phyloP scores from a whole-genome alignment of 1,139 yeast species.

The Sugiyamaella grinbergsii region DNA sequence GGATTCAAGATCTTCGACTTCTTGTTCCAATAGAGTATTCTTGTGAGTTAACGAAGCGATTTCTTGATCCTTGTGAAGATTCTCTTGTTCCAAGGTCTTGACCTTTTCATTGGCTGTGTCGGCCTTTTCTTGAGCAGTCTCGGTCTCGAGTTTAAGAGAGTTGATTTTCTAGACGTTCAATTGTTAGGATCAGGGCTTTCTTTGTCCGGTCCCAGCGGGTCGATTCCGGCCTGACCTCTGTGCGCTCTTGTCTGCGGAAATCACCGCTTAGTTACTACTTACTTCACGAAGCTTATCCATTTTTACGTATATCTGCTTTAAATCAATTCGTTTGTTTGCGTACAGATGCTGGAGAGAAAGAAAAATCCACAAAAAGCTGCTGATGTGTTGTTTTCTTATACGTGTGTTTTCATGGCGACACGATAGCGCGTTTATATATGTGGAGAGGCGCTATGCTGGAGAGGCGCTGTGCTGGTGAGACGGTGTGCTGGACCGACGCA shows the following conservation, averaged over 20 bases:
- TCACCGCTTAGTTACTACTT: background rate
- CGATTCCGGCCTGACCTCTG: slow-evolving; percentile 1
- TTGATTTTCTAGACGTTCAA: slow-evolving; percentile 64
- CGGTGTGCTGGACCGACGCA: no score
- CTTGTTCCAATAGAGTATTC: slow-evolving; percentile 86
- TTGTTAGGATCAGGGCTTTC: background rate
- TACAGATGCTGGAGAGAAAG: background rate
- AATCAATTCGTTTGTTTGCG: background rate
- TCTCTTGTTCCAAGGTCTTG: slow-evolving; percentile 90
- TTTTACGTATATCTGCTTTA: background rate
- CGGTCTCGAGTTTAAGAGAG: slow-evolving; percentile 91
- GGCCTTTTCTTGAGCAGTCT: slow-evolving; percentile 94
- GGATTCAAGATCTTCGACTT: slow-evolving; percentile 84
- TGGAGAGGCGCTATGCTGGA: no score
- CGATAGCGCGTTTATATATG: slow-evolving; percentile 14
- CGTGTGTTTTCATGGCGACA: slow-evolving; percentile 9
- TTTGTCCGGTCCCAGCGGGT: slow-evolving; percentile 2
- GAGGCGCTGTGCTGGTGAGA: no score
- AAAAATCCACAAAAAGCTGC: slow-evolving; percentile 1
- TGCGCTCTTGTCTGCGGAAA: background rate
- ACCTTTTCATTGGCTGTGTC: slow-evolving; percentile 80
- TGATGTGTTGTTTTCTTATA: slow-evolving; percentile 12
- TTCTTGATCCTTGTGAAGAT: slow-evolving; percentile 90
- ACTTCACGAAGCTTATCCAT: slow-evolving; percentile 18
- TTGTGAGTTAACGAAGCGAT: slow-evolving; percentile 91